Evolutionary conservation across 2,329 filamentous ascomycete species (phyloP).

Genomic region (Aspergillus ustus): DNA sequence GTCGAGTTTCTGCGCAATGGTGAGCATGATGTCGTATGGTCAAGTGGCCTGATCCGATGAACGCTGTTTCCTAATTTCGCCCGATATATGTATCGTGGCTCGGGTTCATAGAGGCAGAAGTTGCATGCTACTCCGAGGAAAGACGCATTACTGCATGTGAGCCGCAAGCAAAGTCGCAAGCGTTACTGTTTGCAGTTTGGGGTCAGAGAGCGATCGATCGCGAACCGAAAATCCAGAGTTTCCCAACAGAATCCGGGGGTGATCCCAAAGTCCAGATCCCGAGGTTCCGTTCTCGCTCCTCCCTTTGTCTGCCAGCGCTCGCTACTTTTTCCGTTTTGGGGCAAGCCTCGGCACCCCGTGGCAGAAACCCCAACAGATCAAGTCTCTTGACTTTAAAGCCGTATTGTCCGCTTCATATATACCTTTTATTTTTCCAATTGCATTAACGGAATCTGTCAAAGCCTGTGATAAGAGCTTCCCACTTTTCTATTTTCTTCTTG

Average conservation of each 20-base stretch:
- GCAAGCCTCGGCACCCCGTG: conserved; percentile 13
- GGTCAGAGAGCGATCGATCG: neutral
- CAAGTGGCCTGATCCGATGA: neutral
- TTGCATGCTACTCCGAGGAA: neutral
- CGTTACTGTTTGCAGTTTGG: conserved; percentile 4
- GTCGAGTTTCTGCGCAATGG: conserved; percentile 37
- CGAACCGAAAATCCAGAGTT: neutral
- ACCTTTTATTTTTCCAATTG: neutral
- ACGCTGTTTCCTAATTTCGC: neutral
- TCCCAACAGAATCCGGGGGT: neutral
- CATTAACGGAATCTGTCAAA: neutral
- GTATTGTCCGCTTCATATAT: neutral
- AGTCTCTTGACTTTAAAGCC: neutral
- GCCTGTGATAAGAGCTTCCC: neutral
- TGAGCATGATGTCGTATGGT: conserved; percentile 25
- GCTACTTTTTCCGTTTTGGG: conserved; percentile 26
- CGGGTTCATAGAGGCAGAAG: neutral
- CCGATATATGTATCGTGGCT: neutral
- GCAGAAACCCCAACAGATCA: neutral
- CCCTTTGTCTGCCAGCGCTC: conserved; percentile 12
- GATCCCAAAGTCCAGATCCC: neutral
- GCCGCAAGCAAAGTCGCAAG: conserved; percentile 8
- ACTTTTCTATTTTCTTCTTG: neutral
- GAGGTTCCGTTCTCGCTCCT: neutral
- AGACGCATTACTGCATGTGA: conserved; percentile 5